These are phyloP conservation scores for Curvularia lunata DNA, from an alignment of 2,329 filamentous ascomycete genomes.

Conservation along the genomic window DNA sequence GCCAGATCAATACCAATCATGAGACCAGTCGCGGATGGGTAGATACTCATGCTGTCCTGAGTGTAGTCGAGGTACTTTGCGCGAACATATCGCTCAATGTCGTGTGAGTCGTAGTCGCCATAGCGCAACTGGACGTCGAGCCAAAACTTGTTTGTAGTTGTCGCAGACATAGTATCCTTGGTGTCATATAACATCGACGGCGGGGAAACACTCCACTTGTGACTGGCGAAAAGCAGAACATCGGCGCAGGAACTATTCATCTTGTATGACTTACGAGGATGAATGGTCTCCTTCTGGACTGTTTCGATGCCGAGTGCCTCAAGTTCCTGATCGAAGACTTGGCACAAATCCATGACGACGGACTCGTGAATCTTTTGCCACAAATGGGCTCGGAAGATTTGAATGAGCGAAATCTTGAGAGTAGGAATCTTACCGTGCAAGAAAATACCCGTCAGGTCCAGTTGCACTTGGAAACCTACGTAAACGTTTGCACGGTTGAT, in stretches of 20 bases:
- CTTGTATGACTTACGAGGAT: constrained; percentile 99
- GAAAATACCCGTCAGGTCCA: constrained; percentile 98
- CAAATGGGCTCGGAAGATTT: constrained; percentile 99
- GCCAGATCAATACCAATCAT: constrained; percentile 98
- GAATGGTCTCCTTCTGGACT: constrained; percentile 98
- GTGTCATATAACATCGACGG: constrained; percentile 94
- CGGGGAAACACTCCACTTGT: constrained; percentile 98
- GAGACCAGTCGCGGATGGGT: constrained; percentile 92
- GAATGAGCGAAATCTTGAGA: constrained; percentile 95
- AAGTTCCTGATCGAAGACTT: constrained; percentile 96
- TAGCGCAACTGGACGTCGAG: constrained; percentile 95
- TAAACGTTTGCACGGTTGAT: constrained; percentile 98
- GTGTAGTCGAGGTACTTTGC: constrained; percentile 99
- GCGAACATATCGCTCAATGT: constrained; percentile 96
- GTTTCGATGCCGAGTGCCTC: constrained; percentile 96
- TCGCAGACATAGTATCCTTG: constrained; percentile 92
- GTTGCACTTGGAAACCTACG: constrained; percentile 98
- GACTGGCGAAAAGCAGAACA: constrained; percentile 93
- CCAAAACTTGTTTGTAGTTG: constrained; percentile 99
- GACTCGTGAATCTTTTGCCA: constrained; percentile 99
- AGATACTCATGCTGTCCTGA: constrained; percentile 97
- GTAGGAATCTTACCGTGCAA: constrained; percentile 99
- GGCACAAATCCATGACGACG: constrained; percentile 97
- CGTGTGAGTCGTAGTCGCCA: constrained; percentile 98
- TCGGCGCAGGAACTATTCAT: constrained; percentile 99